Conservation (phyloP, 140 eudicot species). For the Bidens hawaiensis region DNA sequence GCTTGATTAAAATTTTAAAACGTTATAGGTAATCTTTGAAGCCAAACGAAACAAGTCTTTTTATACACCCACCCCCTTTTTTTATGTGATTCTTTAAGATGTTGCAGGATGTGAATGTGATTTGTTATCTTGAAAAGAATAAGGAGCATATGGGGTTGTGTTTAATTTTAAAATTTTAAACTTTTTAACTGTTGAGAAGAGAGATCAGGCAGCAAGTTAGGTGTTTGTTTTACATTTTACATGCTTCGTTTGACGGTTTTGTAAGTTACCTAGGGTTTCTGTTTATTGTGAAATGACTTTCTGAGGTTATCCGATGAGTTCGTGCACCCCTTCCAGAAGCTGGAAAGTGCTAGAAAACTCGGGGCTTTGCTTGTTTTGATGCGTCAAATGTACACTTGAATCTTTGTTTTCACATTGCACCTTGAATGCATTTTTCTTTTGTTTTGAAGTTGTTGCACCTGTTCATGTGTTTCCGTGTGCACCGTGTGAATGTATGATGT, state of each 20-base stretch:
- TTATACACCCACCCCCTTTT: constrained; percentile 3
- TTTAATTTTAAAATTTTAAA: constrained; percentile 9
- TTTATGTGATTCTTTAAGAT: constrained; percentile 19
- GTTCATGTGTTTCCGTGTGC: not conserved
- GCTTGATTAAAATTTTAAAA: not conserved
- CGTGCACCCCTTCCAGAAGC: not conserved
- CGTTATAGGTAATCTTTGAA: constrained; percentile 9
- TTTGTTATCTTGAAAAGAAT: constrained; percentile 23
- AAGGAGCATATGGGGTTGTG: constrained; percentile 29
- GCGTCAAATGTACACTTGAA: constrained; percentile 5
- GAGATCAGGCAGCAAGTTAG: constrained; percentile 19
- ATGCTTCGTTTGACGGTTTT: constrained; percentile 21
- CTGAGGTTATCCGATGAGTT: constrained; percentile 27
- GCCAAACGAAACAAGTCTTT: constrained; percentile 11
- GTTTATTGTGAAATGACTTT: constrained; percentile 14
- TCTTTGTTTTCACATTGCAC: not conserved
- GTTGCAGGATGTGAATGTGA: constrained; percentile 22
- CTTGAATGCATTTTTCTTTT: constrained; percentile 6
- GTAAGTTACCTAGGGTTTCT: constrained; percentile 32
- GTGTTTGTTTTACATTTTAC: constrained; percentile 10
- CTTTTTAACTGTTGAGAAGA: constrained; percentile 2
- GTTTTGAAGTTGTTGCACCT: not conserved
- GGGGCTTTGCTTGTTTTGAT: constrained; percentile 13
- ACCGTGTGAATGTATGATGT: not conserved
- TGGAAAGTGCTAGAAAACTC: constrained; percentile 8